These are phyloP conservation scores for Parasarocladium wereldwijsianum DNA, from an alignment of 2,329 filamentous ascomycete genomes.

Conservation along the genomic window DNA sequence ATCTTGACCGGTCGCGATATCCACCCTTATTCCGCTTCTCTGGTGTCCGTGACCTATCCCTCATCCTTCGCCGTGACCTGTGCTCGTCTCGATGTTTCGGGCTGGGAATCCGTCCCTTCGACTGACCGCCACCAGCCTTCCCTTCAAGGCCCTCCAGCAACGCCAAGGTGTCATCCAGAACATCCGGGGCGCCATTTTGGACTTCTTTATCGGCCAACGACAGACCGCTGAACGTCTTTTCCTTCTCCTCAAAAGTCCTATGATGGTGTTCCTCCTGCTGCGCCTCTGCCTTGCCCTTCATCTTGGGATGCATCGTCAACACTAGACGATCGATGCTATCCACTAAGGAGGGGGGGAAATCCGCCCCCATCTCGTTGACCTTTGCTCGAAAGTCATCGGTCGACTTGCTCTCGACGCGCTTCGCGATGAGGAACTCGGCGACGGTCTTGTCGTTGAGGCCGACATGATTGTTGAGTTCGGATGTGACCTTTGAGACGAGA, in stretches of 20 bases:
- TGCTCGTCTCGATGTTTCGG: conserved; percentile 18
- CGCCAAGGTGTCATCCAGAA: conserved; percentile 84
- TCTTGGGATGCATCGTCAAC: conserved; percentile 77
- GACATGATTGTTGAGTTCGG: conserved; percentile 86
- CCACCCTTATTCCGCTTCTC: conserved; percentile 21
- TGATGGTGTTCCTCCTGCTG: conserved; percentile 22
- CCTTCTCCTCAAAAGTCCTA: conserved; percentile 52
- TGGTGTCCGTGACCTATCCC: conserved; percentile 25
- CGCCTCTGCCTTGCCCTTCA: conserved; percentile 42
- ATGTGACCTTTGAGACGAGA: conserved; percentile 86
- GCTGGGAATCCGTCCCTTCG: conserved; percentile 38
- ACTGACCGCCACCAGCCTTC: conserved; percentile 25
- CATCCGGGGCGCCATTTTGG: conserved; percentile 34
- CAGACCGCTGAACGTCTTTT: conserved; percentile 79
- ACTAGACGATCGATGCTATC: conserved; percentile 87
- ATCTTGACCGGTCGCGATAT: conserved; percentile 22
- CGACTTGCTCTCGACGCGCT: conserved; percentile 61
- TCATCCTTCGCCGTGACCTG: conserved; percentile 24
- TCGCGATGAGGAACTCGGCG: conserved; percentile 89
- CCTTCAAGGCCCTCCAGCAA: conserved; percentile 74
- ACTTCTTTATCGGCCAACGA: conserved; percentile 65
- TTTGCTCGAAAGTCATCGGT: conserved; percentile 62
- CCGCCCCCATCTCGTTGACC: conserved; percentile 63
- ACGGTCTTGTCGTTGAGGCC: conserved; percentile 88
- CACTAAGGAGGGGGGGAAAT: conserved; percentile 71